Conservation (phyloP, 768 basidiomycete genomes). For the Mycena rebaudengoi region DNA sequence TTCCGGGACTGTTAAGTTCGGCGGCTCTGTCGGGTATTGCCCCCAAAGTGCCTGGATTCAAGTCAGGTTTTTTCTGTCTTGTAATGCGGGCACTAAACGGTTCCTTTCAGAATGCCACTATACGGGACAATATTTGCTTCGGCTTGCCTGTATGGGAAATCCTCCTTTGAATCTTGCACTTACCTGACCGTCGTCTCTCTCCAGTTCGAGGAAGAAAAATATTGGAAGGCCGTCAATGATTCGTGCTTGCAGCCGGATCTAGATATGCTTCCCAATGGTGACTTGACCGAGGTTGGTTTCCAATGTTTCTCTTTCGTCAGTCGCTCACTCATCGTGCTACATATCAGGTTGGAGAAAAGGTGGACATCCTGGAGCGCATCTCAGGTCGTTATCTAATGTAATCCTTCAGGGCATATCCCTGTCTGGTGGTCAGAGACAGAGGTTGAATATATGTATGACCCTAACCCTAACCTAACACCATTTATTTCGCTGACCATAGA, state of each 20-base stretch:
- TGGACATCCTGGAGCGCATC: not conserved
- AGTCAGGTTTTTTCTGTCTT: constrained; percentile 38
- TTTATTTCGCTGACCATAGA: no score
- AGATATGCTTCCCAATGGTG: constrained; percentile 78
- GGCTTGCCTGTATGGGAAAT: constrained; percentile 65
- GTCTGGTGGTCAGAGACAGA: constrained; percentile 83
- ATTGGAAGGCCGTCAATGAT: constrained; percentile 82
- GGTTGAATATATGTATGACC: constrained; percentile 89
- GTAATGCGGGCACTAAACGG: not conserved
- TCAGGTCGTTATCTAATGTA: not conserved
- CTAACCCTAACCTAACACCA: no score
- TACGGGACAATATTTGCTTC: constrained; percentile 91
- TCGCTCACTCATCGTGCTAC: no score
- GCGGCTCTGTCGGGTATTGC: constrained; percentile 83
- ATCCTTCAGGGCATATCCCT: constrained; percentile 77
- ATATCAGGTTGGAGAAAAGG: constrained; percentile 72
- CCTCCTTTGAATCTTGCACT: not conserved
- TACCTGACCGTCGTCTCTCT: not conserved
- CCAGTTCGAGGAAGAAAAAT: constrained; percentile 75
- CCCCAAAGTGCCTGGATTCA: constrained; percentile 94
- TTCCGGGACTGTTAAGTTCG: constrained; percentile 71
- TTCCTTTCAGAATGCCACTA: constrained; percentile 71
- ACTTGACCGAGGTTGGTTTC: constrained; percentile 65
- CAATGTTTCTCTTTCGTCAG: not conserved
- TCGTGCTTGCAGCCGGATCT: constrained; percentile 85